Conservation (phyloP, 1,284 basidiomycete genomes). For the Austroboletus niveus region DNA sequence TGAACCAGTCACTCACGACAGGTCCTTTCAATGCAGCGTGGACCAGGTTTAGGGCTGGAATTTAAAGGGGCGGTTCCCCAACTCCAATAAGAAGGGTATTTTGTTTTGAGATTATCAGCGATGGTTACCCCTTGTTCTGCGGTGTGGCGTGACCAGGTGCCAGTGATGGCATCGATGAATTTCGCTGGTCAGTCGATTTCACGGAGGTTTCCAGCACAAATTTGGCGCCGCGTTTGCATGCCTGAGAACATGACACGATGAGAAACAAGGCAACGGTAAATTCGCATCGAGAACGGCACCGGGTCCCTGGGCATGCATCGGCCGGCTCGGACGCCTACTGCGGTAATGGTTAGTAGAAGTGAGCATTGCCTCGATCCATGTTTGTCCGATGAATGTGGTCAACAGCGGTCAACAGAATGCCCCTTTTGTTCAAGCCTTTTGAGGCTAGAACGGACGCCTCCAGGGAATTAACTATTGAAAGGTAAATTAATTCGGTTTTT, state of each 20-base stretch:
- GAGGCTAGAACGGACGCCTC: slow-evolving; percentile 6
- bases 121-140: background rate
- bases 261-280: background rate
- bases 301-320: no score
- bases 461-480: slow-evolving; percentile 22
- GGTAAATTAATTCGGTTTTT: slow-evolving; percentile 26
- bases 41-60: slow-evolving; percentile 18
- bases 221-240: background rate
- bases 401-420: slow-evolving; percentile 20
- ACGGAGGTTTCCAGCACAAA: background rate
- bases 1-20: slow-evolving; percentile 2
- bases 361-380: slow-evolving; percentile 16
- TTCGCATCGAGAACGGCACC: background rate
- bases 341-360: background rate
- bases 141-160: slow-evolving; percentile 5
- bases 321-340: no score
- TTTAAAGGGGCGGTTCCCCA: background rate
- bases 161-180: background rate
- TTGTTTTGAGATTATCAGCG: slow-evolving; percentile 17
- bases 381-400: slow-evolving; percentile 14
- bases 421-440: slow-evolving; percentile 10
- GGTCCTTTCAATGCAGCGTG: slow-evolving; percentile 9
- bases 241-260: background rate
- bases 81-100: slow-evolving; percentile 2
- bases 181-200: background rate